These are phyloP conservation scores for Paecilomyces niveus DNA, from an alignment of 2,329 filamentous ascomycete genomes.

Conservation along the genomic window DNA sequence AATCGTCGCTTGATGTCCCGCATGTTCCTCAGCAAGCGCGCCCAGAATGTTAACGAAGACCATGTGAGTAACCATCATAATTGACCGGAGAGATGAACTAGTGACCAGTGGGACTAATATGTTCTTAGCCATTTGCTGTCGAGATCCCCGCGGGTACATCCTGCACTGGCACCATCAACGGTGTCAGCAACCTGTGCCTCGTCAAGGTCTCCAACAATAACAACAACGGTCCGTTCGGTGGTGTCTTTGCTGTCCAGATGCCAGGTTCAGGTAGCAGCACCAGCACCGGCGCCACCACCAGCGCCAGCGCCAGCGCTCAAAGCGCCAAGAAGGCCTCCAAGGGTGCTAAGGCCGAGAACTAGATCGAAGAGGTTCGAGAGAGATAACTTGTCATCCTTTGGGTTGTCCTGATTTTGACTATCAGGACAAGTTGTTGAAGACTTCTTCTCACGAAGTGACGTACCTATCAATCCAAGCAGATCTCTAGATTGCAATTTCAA, in stretches of 20 bases:
- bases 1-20: not conserved
- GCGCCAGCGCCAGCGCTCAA: too few relatives aligned
- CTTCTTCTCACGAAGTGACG: too few relatives aligned
- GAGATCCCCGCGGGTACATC: constrained; percentile 1
- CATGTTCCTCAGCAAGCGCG: constrained; percentile 1
- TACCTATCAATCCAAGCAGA: too few relatives aligned
- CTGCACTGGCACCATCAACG: constrained; percentile 4
- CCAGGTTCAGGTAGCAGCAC: not conserved
- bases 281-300: too few relatives aligned
- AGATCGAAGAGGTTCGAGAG: too few relatives aligned
- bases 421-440: too few relatives aligned
- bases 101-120: not conserved
- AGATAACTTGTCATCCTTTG: too few relatives aligned
- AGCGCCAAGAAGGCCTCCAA: too few relatives aligned
- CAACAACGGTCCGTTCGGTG: constrained; percentile 2
- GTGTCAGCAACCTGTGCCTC: constrained; percentile 3
- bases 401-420: too few relatives aligned
- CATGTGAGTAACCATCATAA: constrained; percentile 1
- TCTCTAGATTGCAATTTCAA: too few relatives aligned
- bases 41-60: constrained; percentile 3
- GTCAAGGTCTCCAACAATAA: constrained; percentile 7
- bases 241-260: constrained; percentile 6
- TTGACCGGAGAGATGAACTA: not conserved
- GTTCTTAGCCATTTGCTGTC: constrained; percentile 1
- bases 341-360: too few relatives aligned